Conservation (phyloP, 257 asterid species). For the Solanum tarapatanum region DNA sequence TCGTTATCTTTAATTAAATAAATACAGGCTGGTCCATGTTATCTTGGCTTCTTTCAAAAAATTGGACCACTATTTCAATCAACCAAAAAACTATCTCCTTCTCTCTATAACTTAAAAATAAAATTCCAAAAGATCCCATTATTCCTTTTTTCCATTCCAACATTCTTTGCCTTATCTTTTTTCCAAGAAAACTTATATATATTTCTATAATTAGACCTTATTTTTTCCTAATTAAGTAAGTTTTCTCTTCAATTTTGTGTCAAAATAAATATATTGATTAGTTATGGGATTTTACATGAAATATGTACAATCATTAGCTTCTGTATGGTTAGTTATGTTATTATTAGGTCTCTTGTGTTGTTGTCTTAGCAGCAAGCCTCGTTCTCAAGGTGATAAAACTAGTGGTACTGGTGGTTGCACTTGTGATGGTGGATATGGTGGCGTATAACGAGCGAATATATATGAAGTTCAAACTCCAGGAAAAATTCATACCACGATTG, state of each 20-base stretch:
- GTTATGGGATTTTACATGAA: constrained; percentile 8
- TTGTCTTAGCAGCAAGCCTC: constrained; percentile 10
- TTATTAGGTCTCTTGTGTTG: constrained; percentile 11
- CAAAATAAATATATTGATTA: neutral
- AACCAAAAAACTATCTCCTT: neutral
- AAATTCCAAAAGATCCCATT: neutral
- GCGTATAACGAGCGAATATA: neutral
- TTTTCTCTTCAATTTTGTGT: neutral
- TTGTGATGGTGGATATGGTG: constrained; percentile 14
- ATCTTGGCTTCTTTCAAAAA: neutral
- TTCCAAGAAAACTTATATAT: neutral
- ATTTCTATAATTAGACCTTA: neutral
- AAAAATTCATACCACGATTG: no score
- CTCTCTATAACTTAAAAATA: neutral
- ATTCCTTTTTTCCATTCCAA: neutral
- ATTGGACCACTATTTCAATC: constrained; percentile 7
- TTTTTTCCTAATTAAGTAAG: neutral
- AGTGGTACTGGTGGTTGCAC: constrained; percentile 1
- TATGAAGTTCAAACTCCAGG: neutral
- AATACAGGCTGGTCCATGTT: constrained; percentile 2
- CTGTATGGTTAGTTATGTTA: constrained; percentile 7
- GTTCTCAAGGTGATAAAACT: constrained; percentile 1
- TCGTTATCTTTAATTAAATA: neutral
- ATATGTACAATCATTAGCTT: constrained; percentile 5
- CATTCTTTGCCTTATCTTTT: neutral